phyloP scores from a whole-genome alignment of 2,329 filamentous ascomycete genomes.

The Aspergillus ochraceoroseus region DNA sequence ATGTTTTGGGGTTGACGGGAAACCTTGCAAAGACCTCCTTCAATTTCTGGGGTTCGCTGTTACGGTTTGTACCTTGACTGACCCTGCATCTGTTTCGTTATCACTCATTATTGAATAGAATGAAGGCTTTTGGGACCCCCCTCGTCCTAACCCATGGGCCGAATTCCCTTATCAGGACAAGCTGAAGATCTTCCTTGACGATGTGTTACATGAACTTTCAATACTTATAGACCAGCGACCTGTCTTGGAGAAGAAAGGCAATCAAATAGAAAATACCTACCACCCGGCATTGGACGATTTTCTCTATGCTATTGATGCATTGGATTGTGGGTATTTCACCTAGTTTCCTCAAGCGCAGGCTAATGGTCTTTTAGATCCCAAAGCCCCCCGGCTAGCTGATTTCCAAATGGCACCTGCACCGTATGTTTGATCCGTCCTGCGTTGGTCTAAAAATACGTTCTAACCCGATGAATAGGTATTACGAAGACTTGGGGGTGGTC shows the following conservation, averaged over 20 bases:
- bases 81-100: background rate
- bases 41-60: conserved; percentile 54
- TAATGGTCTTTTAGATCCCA: conserved; percentile 29
- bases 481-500: conserved; percentile 59
- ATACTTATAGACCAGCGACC: conserved; percentile 47
- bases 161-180: conserved; percentile 40
- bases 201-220: conserved; percentile 56
- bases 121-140: conserved; percentile 44
- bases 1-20: conserved; percentile 56
- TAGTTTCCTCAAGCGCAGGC: background rate
- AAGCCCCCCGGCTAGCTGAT: conserved; percentile 24
- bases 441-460: background rate
- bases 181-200: conserved; percentile 51
- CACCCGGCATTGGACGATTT: conserved; percentile 40
- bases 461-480: conserved; percentile 41
- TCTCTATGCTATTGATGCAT: conserved; percentile 33
- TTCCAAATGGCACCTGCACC: conserved; percentile 33
- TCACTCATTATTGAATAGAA: conserved; percentile 23
- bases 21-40: conserved; percentile 53
- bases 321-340: conserved; percentile 30
- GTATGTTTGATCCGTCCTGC: conserved; percentile 24
- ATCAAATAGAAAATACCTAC: conserved; percentile 31
- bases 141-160: conserved; percentile 33
- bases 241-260: conserved; percentile 36
- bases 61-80: conserved; percentile 37